Evolutionary conservation across 257 asterid species (phyloP).

Genomic region (Cinchona pubescens): DNA sequence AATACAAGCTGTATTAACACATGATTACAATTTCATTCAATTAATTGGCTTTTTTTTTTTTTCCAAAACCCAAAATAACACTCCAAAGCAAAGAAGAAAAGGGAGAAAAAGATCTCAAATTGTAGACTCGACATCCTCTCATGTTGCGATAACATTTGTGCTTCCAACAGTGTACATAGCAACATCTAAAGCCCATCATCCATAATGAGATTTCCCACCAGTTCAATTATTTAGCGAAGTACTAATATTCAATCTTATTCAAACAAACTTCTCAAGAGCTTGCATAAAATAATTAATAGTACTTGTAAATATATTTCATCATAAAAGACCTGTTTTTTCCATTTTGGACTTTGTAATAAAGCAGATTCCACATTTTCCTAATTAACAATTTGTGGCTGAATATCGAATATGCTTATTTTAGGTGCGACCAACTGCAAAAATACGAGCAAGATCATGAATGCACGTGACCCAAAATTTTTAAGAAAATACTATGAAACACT

Average conservation of each 20-base stretch:
- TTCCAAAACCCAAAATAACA: constrained; percentile 14
- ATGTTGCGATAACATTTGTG: constrained; percentile 28
- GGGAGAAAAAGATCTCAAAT: not conserved
- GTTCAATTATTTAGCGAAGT: not conserved
- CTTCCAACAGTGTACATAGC: constrained; percentile 20
- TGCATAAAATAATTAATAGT: not conserved
- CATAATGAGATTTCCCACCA: not conserved
- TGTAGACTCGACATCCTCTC: constrained; percentile 40
- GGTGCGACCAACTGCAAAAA: not conserved
- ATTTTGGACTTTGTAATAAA: not conserved
- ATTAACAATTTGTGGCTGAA: not conserved
- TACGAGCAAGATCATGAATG: not conserved
- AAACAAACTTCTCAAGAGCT: not conserved
- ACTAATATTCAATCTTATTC: not conserved
- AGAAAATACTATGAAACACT: too few relatives aligned
- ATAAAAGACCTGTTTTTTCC: not conserved
- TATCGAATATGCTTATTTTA: not conserved
- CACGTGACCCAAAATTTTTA: not conserved
- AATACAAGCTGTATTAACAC: constrained; percentile 19
- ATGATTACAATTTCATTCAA: constrained; percentile 22
- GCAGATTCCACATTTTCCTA: not conserved
- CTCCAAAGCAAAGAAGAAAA: constrained; percentile 2
- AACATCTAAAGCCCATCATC: constrained; percentile 29
- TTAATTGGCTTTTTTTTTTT: constrained; percentile 19
- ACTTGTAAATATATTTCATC: too few relatives aligned